phyloP scores from a whole-genome alignment of 495 filamentous ascomycete species.

The Penicillium canariense region DNA sequence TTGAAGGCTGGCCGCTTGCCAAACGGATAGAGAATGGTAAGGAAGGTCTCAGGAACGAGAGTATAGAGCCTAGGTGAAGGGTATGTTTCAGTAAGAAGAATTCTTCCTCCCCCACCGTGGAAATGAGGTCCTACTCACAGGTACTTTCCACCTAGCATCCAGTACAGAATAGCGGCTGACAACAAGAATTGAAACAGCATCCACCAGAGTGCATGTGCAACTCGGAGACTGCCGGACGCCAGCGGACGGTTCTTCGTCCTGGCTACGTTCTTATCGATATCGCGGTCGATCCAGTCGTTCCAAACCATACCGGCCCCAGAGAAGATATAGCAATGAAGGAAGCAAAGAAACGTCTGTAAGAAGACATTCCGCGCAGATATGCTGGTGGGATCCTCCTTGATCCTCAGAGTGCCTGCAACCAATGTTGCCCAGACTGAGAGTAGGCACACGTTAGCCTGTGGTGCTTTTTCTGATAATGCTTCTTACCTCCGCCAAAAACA shows the following conservation, averaged over 20 bases:
- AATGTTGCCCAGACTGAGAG: slow-evolving; percentile 12
- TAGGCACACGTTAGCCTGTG: neutral
- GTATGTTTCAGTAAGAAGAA: no score
- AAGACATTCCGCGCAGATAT: slow-evolving; percentile 7
- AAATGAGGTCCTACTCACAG: no score
- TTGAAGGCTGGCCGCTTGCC: slow-evolving; percentile 1
- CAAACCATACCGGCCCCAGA: slow-evolving; percentile 14
- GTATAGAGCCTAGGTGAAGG: neutral
- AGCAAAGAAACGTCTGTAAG: slow-evolving; percentile 4
- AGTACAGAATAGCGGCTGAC: no score
- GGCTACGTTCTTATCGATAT: slow-evolving; percentile 13
- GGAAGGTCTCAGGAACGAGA: neutral
- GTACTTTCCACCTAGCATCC: no score
- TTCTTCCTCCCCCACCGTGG: no score
- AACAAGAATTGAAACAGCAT: slow-evolving; percentile 6
- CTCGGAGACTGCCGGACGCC: slow-evolving; percentile 4
- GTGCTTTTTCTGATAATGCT: neutral
- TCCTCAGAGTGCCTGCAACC: slow-evolving; percentile 7
- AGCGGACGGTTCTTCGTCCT: slow-evolving; percentile 16
- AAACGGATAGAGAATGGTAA: slow-evolving; percentile 1
- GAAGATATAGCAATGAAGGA: slow-evolving; percentile 6
- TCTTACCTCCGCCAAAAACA: neutral
- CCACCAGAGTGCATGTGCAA: slow-evolving; percentile 8
- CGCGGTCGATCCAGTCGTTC: slow-evolving; percentile 16
- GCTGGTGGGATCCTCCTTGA: neutral